phyloP scores from a whole-genome alignment of 2,329 filamentous ascomycete species.

The Fusarium drepaniforme region DNA sequence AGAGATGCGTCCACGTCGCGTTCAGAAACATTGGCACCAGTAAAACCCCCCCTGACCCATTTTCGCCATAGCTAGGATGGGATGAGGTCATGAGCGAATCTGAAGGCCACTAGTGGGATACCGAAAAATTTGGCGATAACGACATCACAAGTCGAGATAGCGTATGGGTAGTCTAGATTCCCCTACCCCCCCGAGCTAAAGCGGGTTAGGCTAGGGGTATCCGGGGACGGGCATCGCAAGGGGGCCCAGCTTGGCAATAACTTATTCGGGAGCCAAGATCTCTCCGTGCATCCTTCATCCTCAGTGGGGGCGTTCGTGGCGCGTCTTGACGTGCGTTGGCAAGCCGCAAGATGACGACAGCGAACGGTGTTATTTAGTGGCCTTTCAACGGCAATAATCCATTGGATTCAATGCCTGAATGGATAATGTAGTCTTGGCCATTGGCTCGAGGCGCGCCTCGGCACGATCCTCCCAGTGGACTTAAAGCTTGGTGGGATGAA shows the following conservation, averaged over 20 bases:
- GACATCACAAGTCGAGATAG: slow-evolving; percentile 26
- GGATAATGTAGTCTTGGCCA: neutral
- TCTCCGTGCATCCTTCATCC: neutral
- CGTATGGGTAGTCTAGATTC: slow-evolving; percentile 21
- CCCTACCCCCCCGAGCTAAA: neutral
- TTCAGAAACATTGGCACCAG: slow-evolving; percentile 4
- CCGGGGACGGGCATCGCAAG: too few relatives aligned
- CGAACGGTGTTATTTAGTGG: neutral
- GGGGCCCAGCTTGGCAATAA: neutral
- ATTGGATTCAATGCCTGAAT: neutral
- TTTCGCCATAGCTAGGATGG: slow-evolving; percentile 30
- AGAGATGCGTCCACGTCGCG: neutral
- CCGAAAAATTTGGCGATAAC: slow-evolving; percentile 16
- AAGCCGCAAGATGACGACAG: slow-evolving; percentile 15
- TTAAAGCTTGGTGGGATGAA: neutral
- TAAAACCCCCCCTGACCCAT: neutral
- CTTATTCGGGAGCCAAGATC: slow-evolving; percentile 9
- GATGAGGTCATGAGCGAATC: slow-evolving; percentile 19
- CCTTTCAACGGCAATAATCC: neutral
- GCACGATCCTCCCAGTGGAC: neutral
- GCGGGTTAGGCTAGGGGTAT: slow-evolving; percentile 4
- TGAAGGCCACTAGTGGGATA: slow-evolving; percentile 1
- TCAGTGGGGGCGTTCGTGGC: slow-evolving; percentile 9
- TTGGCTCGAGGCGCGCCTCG: neutral
- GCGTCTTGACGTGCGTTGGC: slow-evolving; percentile 2